Conservation (phyloP, 2,329 filamentous ascomycete genomes). For the Fusarium sp. region DNA sequence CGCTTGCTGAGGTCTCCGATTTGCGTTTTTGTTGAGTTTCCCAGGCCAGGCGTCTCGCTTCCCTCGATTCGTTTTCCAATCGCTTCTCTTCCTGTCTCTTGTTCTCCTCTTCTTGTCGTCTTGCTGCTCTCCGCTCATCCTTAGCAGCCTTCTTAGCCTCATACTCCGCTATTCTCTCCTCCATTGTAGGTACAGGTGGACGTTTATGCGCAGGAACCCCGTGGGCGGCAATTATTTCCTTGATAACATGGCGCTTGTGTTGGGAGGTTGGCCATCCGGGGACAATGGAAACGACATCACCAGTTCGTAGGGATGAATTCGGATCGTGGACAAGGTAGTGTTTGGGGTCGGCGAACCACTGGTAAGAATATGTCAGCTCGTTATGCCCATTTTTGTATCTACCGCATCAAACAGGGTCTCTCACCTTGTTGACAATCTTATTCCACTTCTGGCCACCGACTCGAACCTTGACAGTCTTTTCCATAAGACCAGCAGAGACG, state of each 20-base stretch:
- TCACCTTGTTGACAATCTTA: slow-evolving; percentile 76
- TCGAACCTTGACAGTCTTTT: slow-evolving; percentile 82
- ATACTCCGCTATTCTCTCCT: slow-evolving; percentile 68
- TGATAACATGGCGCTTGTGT: slow-evolving; percentile 78
- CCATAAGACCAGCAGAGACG: slow-evolving; percentile 80
- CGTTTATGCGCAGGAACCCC: slow-evolving; percentile 72
- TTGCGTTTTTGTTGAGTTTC: slow-evolving; percentile 37
- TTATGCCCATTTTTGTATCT: background rate
- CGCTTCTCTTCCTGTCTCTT: slow-evolving; percentile 46
- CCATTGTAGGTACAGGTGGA: slow-evolving; percentile 72
- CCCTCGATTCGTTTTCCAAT: slow-evolving; percentile 40
- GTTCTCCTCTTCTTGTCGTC: slow-evolving; percentile 43
- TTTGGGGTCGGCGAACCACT: slow-evolving; percentile 70
- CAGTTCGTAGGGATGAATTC: slow-evolving; percentile 75
- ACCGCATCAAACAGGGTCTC: slow-evolving; percentile 6
- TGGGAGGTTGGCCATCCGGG: slow-evolving; percentile 74
- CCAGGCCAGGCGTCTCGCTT: slow-evolving; percentile 42
- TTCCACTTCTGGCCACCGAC: slow-evolving; percentile 80
- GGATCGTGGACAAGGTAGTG: slow-evolving; percentile 83
- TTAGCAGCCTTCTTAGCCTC: slow-evolving; percentile 68
- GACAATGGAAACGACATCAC: slow-evolving; percentile 79
- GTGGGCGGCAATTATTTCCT: slow-evolving; percentile 76
- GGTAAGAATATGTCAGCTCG: slow-evolving; percentile 36
- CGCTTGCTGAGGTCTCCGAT: slow-evolving; percentile 26
- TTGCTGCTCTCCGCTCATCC: slow-evolving; percentile 62